Evolutionary conservation across 176 grass and related monocot species (phyloP).

Genomic region (Chrysopogon serrulatus): DNA sequence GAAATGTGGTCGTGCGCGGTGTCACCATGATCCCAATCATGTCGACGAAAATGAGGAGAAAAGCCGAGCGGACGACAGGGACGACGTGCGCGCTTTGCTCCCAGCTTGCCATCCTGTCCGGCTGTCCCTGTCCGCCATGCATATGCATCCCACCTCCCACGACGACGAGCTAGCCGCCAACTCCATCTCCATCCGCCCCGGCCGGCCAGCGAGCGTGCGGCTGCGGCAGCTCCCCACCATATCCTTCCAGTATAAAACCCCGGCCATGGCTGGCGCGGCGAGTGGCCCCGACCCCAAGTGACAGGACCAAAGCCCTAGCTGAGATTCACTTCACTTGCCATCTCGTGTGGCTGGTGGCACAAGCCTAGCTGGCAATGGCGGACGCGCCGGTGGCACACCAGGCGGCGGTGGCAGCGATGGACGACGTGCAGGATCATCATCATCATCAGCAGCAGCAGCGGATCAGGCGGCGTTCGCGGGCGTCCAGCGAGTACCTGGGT

Average conservation of each 20-base stretch:
- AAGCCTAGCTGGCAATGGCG: not conserved
- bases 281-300: not conserved
- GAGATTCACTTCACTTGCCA: not conserved
- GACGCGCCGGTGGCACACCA: not conserved
- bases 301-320: not conserved
- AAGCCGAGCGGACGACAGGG: constrained; percentile 14
- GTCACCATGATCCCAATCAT: constrained; percentile 37
- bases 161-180: not conserved
- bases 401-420: not conserved
- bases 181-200: not conserved
- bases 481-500: constrained; percentile 71
- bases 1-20: constrained; percentile 23
- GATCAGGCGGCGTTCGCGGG: constrained; percentile 44
- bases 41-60: constrained; percentile 58
- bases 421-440: constrained; percentile 1
- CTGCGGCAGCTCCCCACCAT: not conserved
- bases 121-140: too few species aligned
- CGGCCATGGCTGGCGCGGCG: too few species aligned
- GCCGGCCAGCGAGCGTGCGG: too few species aligned
- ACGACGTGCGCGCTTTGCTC: not conserved
- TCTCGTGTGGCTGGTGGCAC: too few species aligned
- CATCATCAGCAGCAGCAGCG: not conserved
- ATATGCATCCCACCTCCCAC: not conserved
- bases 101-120: not conserved
- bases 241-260: not conserved